These are phyloP conservation scores for Jaltomata sinuosa DNA, from an alignment of 257 asterid species.

Conservation along the genomic window DNA sequence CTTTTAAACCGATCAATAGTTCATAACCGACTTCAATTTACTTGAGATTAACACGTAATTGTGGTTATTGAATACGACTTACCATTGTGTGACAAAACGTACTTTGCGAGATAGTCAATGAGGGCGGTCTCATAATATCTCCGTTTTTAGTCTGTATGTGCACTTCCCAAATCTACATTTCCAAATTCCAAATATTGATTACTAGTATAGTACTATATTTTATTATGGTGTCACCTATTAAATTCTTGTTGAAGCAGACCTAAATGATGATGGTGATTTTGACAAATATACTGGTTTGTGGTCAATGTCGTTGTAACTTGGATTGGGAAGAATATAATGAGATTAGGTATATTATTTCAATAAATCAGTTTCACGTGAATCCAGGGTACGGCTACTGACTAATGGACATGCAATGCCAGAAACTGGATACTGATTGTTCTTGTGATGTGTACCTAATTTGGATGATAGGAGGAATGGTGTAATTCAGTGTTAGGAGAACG, in stretches of 20 bases:
- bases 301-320: conserved; percentile 9
- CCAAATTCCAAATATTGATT: neutral
- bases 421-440: conserved; percentile 10
- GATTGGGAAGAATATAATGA: conserved; percentile 5
- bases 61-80: too few relatives aligned
- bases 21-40: too few relatives aligned
- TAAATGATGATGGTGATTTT: neutral
- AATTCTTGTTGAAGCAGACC: neutral
- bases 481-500: neutral
- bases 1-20: too few relatives aligned
- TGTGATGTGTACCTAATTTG: neutral
- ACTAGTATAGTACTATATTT: too few relatives aligned
- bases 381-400: conserved; percentile 19
- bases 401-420: neutral
- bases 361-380: conserved; percentile 31
- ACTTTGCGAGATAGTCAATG: too few relatives aligned
- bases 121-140: too few relatives aligned
- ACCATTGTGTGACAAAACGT: too few relatives aligned
- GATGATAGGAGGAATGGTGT: neutral
- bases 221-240: neutral
- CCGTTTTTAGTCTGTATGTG: neutral
- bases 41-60: too few relatives aligned
- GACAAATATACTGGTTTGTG: neutral
- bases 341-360: neutral
- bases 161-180: neutral